Evolutionary conservation across 176 grass and related monocot species (phyloP), one percentile per base, ranked within the genome.

Genomic region (bread wheat (Triticum aestivum)): DNA sequence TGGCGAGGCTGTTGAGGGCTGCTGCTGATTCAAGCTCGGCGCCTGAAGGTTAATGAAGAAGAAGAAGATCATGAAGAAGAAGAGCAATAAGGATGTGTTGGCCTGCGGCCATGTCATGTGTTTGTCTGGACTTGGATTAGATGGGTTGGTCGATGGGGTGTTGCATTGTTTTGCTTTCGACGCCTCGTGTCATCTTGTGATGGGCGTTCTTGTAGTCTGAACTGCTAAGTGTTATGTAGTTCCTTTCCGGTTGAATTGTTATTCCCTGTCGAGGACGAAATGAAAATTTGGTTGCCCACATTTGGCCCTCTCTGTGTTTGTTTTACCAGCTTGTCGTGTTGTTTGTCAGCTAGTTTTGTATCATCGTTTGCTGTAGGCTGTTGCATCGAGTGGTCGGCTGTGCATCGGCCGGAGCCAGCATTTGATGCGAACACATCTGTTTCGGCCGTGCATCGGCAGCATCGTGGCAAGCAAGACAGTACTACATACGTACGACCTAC

Each of bases 41-140:
- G 61, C 78, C 68, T 62, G 65, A 69, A 66, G 81, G 81, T 71
- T 80, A 37, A 29, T 14, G 61, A 63, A 58, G 10, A 82, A 61
- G 58, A 85, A 41, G 58, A 85, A 52, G 30, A 54, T 24, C 77
- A 56, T 9, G 74, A n/a, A 14, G 85, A 27, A 75, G 85, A 27
- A 75, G 72, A 29, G 88, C 79, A 94, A 92, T 94, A 94, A 94
- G 52, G 65, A 88, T 76, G 14, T 79, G 84, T 58, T 17, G 12
- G 84, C 78, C 69, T 37, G 73, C 27, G 37, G 75, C 30, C 72
- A 71, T 85, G 69, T 83, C 79, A 68, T 84, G 69, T 79, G 11
- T 89, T 67, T 67, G 18, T 86, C 73, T 62, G 27, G 78, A 82
- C 18, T 24, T 72, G 69, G 68, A 39, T 42, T 70, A 39, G 68